Evolutionary conservation across 192 early-diverging fungal species (phyloP).

Genomic region (Coemansia biformis): DNA sequence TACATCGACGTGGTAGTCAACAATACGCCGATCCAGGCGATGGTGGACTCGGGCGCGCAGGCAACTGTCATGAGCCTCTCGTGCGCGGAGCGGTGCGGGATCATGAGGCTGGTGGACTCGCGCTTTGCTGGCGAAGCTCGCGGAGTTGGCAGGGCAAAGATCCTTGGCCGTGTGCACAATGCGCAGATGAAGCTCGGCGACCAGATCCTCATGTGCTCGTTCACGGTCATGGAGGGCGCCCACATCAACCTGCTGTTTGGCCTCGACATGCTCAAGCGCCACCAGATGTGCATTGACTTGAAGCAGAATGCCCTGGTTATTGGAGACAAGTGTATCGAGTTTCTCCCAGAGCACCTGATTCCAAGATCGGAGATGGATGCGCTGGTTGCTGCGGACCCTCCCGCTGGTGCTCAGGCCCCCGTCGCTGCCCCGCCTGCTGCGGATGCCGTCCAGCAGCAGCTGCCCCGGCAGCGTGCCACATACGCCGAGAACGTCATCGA

Average conservation of each 20-base stretch:
- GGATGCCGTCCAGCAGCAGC: constrained; percentile 23
- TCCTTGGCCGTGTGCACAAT: constrained; percentile 89
- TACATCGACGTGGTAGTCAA: constrained; percentile 90
- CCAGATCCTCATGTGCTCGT: constrained; percentile 77
- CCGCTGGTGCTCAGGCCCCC: too few relatives aligned
- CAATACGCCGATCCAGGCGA: constrained; percentile 79
- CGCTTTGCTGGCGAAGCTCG: constrained; percentile 85
- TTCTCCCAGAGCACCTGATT: constrained; percentile 87
- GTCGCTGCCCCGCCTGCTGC: constrained; percentile 2
- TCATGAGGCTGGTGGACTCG: constrained; percentile 85
- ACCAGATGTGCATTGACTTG: constrained; percentile 89
- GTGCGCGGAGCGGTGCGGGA: constrained; percentile 67
- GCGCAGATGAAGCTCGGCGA: constrained; percentile 79
- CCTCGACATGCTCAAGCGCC: constrained; percentile 90
- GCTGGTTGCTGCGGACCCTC: too few relatives aligned
- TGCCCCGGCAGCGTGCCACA: neutral
- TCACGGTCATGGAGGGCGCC: constrained; percentile 91
- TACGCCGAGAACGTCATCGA: constrained; percentile 61
- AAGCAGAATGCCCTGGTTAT: constrained; percentile 76
- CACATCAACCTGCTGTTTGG: constrained; percentile 90
- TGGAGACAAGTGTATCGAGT: constrained; percentile 72
- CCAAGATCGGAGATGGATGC: constrained; percentile 55
- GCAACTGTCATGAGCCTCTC: constrained; percentile 79
- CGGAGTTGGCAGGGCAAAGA: constrained; percentile 95
- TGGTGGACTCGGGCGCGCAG: constrained; percentile 97